These are phyloP conservation scores for Rhododendron simsii DNA, from an alignment of 148 eudicot genomes.

Conservation along the genomic window DNA sequence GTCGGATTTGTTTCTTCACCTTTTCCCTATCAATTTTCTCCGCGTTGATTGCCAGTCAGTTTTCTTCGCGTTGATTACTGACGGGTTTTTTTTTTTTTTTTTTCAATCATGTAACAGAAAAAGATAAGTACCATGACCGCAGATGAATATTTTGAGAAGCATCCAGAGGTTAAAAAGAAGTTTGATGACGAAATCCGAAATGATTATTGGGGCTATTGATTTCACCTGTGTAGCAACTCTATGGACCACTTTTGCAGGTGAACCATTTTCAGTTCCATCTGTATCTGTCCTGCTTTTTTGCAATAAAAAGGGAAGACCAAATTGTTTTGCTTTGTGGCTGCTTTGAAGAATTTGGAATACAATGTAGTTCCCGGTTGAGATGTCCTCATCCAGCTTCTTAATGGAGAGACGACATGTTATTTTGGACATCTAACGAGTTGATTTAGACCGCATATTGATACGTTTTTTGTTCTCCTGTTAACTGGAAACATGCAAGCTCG, in stretches of 20 bases:
- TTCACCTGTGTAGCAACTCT: conserved; percentile 7
- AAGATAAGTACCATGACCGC: conserved; percentile 98
- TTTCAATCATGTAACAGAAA: conserved; percentile 33
- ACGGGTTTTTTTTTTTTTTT: background rate
- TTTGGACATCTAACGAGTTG: background rate
- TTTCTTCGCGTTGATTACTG: background rate
- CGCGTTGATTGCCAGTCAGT: background rate
- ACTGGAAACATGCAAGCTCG: background rate
- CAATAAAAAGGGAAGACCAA: conserved; percentile 13
- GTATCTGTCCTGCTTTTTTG: conserved; percentile 3
- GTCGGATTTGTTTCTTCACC: background rate
- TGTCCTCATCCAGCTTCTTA: background rate
- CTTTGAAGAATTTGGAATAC: conserved; percentile 6
- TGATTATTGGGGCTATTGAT: conserved; percentile 88
- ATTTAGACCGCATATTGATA: background rate
- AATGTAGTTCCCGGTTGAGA: background rate
- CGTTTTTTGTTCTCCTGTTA: background rate
- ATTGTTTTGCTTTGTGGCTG: background rate
- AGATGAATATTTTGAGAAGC: conserved; percentile 94
- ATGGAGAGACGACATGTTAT: background rate
- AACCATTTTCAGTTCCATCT: conserved; percentile 7
- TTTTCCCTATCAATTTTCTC: background rate
- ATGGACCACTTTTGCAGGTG: conserved; percentile 2
- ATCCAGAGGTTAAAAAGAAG: conserved; percentile 94
- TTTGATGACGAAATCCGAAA: conserved; percentile 96